phyloP scores from a whole-genome alignment of 805 yeast species.

The Candida coquimbonensis region DNA sequence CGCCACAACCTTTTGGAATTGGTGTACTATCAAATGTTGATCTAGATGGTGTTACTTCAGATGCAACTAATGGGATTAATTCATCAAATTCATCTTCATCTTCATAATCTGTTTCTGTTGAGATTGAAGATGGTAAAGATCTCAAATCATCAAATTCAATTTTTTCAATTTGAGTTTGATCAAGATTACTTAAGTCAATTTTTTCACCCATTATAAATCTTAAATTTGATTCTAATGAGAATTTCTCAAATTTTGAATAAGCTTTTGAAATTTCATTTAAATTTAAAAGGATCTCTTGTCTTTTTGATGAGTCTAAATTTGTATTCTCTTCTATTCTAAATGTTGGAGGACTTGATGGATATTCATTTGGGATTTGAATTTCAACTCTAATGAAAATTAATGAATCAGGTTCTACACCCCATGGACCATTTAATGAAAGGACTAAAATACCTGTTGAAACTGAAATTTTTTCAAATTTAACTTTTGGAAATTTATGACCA shows the following conservation, averaged over 20 bases:
- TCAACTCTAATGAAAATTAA: constrained; percentile 61
- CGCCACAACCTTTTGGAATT: constrained; percentile 90
- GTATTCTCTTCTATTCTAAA: constrained; percentile 76
- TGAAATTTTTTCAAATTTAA: constrained; percentile 79
- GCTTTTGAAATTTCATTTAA: constrained; percentile 49
- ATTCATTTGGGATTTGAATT: constrained; percentile 62
- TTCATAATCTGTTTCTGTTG: constrained; percentile 22
- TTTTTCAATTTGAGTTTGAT: constrained; percentile 29
- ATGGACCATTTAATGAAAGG: constrained; percentile 75
- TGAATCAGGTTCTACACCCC: constrained; percentile 40
- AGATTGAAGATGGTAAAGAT: constrained; percentile 17
- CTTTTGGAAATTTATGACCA: constrained; percentile 83
- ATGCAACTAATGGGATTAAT: constrained; percentile 12
- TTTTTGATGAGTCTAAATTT: constrained; percentile 45
- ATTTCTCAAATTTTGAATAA: constrained; percentile 50
- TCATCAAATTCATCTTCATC: constrained; percentile 30
- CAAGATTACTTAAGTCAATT: constrained; percentile 36
- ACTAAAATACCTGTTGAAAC: constrained; percentile 79
- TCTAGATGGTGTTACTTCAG: constrained; percentile 9
- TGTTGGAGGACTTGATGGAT: constrained; percentile 58
- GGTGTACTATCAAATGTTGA: constrained; percentile 72
- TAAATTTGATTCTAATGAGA: constrained; percentile 75
- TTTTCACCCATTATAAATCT: constrained; percentile 78
- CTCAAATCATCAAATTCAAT: constrained; percentile 27
- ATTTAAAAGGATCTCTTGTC: constrained; percentile 42